These are phyloP conservation scores for Arthroderma sp. DNA, from an alignment of 2,329 filamentous ascomycete species.

Conservation along the genomic window DNA sequence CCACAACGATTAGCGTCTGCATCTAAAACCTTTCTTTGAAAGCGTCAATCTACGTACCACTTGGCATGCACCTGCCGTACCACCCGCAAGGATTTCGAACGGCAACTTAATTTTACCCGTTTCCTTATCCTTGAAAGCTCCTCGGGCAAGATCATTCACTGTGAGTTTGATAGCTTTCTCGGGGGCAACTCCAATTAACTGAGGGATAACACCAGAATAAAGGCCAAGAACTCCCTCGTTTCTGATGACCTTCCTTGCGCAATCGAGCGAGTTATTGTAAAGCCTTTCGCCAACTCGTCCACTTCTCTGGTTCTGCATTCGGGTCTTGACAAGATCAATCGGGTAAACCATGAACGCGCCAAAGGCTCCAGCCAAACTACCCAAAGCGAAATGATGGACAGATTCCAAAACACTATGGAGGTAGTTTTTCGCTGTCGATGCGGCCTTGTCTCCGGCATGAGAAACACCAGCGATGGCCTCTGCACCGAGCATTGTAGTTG, in stretches of 20 bases:
- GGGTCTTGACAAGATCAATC: slow-evolving; percentile 95
- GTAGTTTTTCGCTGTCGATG: slow-evolving; percentile 43
- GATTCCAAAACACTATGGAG: slow-evolving; percentile 59
- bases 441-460: slow-evolving; percentile 39
- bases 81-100: slow-evolving; percentile 76
- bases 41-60: slow-evolving; percentile 52
- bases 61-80: slow-evolving; percentile 81
- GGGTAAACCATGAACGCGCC: slow-evolving; percentile 99
- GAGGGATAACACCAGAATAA: slow-evolving; percentile 88
- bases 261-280: slow-evolving; percentile 97
- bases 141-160: slow-evolving; percentile 85
- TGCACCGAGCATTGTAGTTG: slow-evolving; percentile 43
- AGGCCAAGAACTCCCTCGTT: slow-evolving; percentile 84
- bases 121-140: slow-evolving; percentile 58
- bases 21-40: slow-evolving; percentile 6
- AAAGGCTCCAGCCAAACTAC: slow-evolving; percentile 84
- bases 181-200: slow-evolving; percentile 93
- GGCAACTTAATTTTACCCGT: slow-evolving; percentile 56
- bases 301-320: slow-evolving; percentile 91
- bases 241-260: slow-evolving; percentile 78
- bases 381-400: slow-evolving; percentile 77
- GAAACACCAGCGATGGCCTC: slow-evolving; percentile 29
- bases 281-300: slow-evolving; percentile 69
- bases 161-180: slow-evolving; percentile 99
- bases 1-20: slow-evolving; percentile 3